Evolutionary conservation across 1,284 basidiomycete species (phyloP), one percentile per base, ranked within the genome.

Genomic region (Athelia sp.): DNA sequence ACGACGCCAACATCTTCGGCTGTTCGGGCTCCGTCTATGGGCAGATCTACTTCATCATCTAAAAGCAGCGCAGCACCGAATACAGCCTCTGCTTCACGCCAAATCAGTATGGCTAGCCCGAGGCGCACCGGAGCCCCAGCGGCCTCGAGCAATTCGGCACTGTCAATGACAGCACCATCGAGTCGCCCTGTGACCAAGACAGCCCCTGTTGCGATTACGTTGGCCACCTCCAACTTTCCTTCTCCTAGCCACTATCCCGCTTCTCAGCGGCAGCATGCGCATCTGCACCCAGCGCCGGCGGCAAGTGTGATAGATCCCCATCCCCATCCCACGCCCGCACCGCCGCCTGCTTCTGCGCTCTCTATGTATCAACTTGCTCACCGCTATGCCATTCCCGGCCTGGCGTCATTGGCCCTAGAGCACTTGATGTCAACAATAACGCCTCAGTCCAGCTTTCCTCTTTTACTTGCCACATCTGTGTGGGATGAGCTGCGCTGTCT

Each of bases 361-460:
- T 80, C 86, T 0, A 79, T 93, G 57, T 94, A 90, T 68, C 82
- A 87, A 58, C 74, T 92, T 14, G 87, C 90, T 10, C 89, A 93
- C 68, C 75, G 89, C 34, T 93, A 93, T 63, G 70, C 73, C 9
- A 81, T 93, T 68, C 77, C 79, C 18, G 76, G 73, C 9, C 74
- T 93, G 19, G 80, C 81, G 31, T 61, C 73, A 11, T 73, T 92
- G 8, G 85, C 90, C 2, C 67, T 88, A 49, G 81, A 87, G 46
- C 88, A 91, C 61, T 82, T 93, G 57, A 75, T 93, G 68, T 73
- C 76, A 3, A 84, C 81, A 2, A 78, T 94, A 36, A 87, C 83
- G 6, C 84, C 86, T 3, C 72, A 78, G 52, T 78, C 78, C 8
- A 83, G 87, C 52, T 90, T 91, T 62, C 78, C 86, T 0, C 66